Base-by-base conservation (phyloP, 2,329 filamentous ascomycete genomes). In the Hypoxylon sp. region DNA sequence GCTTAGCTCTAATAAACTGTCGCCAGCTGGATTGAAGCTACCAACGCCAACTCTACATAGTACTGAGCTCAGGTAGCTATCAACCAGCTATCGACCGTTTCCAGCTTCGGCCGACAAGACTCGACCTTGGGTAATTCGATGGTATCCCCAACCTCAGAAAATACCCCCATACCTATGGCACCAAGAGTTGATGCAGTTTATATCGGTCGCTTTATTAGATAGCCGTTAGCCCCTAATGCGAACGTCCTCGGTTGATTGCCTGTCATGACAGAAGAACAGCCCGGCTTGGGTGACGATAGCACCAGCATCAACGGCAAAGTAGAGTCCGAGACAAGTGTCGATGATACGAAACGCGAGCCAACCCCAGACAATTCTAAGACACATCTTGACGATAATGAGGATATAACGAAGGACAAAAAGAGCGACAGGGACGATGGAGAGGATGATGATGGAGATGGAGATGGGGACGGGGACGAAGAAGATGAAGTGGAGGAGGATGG, bases 401-500 rank as follows among this genome's bases (percentile, higher is more conserved):
- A 77, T 0, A 73, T 75, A 0, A 76, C 76, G 0, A 74, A 72
- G 0, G 73, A 75, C 0, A 75, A 73, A 0, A 73, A 72, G 0
- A n/a, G n/a, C n/a, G 72, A 83, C 0, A 81, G 83, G 0, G 80
- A 83, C 0, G 75, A 76, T 0, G 78, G 77, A 0, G 76, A 75
- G 0, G 74, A 75, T 0, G 75, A 75, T 0, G 74, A 73, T 0
- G 73, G 76, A 0, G 51, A 44, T 0, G 73, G 71, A 0, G 73
- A 75, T 0, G 78, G 78, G 0, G 75, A 76, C 0, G 78, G 77
- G 0, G 76, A 75, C 0, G 75, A 75, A 0, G 76, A 75, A 0
- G 75, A 73, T 0, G 73, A 76, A 0, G 77, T 77, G 0, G 77
- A 78, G 0, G 81, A 84, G 0, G 82, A 84, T 0, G 83, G 86